phyloP scores from a whole-genome alignment of 2,329 filamentous ascomycete genomes.

The Aspergillus fumigatus region DNA sequence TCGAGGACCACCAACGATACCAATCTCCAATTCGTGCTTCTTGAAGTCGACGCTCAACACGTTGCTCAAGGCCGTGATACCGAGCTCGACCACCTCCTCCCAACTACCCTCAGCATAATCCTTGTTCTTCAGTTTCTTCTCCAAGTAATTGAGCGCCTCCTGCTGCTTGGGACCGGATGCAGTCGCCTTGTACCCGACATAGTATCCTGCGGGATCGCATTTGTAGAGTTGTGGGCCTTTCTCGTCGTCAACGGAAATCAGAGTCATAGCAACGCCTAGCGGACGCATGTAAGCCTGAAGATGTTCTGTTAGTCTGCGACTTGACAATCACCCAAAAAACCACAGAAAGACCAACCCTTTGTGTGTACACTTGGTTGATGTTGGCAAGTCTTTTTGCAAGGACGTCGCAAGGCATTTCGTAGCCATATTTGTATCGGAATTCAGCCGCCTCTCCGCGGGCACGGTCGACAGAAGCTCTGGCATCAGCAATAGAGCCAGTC shows the following conservation, averaged over 20 bases:
- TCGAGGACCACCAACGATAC: slow-evolving; percentile 86
- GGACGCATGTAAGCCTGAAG: slow-evolving; percentile 91
- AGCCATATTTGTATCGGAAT: slow-evolving; percentile 97
- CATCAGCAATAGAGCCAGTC: slow-evolving; percentile 97
- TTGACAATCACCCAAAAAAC: not conserved
- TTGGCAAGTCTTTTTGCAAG: slow-evolving; percentile 95
- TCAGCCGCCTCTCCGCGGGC: slow-evolving; percentile 94
- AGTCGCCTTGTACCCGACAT: slow-evolving; percentile 96
- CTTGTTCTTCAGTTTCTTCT: slow-evolving; percentile 99
- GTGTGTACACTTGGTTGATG: slow-evolving; percentile 98
- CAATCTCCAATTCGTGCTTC: slow-evolving; percentile 97
- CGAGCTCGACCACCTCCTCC: slow-evolving; percentile 97
- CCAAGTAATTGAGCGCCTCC: slow-evolving; percentile 94
- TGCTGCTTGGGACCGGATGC: slow-evolving; percentile 97
- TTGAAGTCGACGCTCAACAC: slow-evolving; percentile 99
- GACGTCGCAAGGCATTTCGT: slow-evolving; percentile 98
- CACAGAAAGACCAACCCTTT: slow-evolving; percentile 61
- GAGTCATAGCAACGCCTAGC: slow-evolving; percentile 88
- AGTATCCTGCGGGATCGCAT: slow-evolving; percentile 97
- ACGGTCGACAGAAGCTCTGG: slow-evolving; percentile 84
- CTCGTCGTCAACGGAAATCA: slow-evolving; percentile 91
- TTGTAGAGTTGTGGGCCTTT: slow-evolving; percentile 94
- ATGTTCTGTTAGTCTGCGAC: not conserved
- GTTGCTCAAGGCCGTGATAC: slow-evolving; percentile 90
- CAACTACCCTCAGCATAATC: slow-evolving; percentile 85